These are phyloP conservation scores for Alternaria angustiovoidea DNA, from an alignment of 2,329 filamentous ascomycete species.

Conservation along the genomic window DNA sequence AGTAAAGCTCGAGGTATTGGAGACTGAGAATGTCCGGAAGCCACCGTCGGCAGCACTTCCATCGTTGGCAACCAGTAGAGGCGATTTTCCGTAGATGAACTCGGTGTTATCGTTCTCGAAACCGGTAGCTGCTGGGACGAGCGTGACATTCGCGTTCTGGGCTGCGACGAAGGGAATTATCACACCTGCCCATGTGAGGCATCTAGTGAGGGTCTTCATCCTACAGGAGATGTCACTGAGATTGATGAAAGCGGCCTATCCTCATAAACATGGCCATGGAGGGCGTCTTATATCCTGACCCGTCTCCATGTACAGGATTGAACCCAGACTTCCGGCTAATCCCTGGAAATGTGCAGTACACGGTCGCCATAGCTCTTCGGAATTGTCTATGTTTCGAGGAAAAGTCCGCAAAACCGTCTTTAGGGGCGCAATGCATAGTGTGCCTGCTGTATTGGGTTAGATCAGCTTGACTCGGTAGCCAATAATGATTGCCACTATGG, in stretches of 20 bases:
- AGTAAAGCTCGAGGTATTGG: slow-evolving; percentile 14
- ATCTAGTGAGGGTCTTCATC: slow-evolving; percentile 9
- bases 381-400: slow-evolving; percentile 1
- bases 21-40: slow-evolving; percentile 29
- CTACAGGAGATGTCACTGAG: not conserved
- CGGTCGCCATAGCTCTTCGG: not conserved
- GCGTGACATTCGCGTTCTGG: slow-evolving; percentile 29
- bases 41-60: slow-evolving; percentile 42
- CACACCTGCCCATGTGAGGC: slow-evolving; percentile 16
- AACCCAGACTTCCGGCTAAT: not conserved
- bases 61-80: slow-evolving; percentile 37
- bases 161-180: slow-evolving; percentile 14
- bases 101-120: slow-evolving; percentile 42
- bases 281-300: slow-evolving; percentile 5
- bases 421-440: slow-evolving; percentile 1
- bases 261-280: not conserved
- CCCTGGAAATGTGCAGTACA: not conserved
- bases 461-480: slow-evolving; percentile 4
- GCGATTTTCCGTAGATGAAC: slow-evolving; percentile 32
- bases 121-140: slow-evolving; percentile 31
- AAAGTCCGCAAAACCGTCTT: not conserved
- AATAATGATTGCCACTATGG: slow-evolving; percentile 17
- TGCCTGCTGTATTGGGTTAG: slow-evolving; percentile 25
- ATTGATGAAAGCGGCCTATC: not conserved
- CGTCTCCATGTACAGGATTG: not conserved